Percentiles rank a stretch among this genome's conserved stretches.
These are phyloP conservation scores for Typha latifolia DNA, from an alignment of 176 grass and related monocot genomes.

Conservation along the genomic window DNA sequence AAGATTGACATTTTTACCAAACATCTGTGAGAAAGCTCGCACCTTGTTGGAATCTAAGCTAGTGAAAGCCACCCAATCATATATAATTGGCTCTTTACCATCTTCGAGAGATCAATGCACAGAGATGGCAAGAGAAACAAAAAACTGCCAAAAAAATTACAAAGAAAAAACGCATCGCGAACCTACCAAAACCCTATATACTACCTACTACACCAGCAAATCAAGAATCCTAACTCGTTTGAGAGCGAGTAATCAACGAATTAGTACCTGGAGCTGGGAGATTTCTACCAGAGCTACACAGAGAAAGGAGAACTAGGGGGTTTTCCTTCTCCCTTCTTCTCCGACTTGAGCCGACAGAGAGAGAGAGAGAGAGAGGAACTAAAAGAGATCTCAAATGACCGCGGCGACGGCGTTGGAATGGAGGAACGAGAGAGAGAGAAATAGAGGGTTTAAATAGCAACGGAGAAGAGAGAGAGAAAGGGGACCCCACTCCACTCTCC, in stretches of 20 bases:
- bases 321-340: too few relatives aligned
- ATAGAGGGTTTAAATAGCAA: too few relatives aligned
- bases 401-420: not conserved
- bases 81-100: too few relatives aligned
- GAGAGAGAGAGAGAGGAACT: not conserved
- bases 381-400: not conserved
- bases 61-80: too few relatives aligned
- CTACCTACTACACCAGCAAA: too few relatives aligned
- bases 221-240: too few relatives aligned
- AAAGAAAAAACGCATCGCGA: not conserved
- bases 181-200: not conserved
- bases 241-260: not conserved
- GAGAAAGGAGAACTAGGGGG: too few relatives aligned
- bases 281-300: too few relatives aligned
- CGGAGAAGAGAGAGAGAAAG: too few relatives aligned
- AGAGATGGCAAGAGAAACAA: not conserved
- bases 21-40: not conserved
- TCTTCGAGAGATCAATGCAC: not conserved
- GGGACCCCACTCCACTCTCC: too few relatives aligned
- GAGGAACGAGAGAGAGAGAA: not conserved
- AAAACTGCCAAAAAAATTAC: not conserved
- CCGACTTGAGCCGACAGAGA: not conserved
- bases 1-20: not conserved
- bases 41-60: too few relatives aligned
- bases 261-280: not conserved